Evolutionary conservation across 208 protist species (phyloP), one percentile per base, ranked within the genome.

Genomic region (Leishmania aethiopica): DNA sequence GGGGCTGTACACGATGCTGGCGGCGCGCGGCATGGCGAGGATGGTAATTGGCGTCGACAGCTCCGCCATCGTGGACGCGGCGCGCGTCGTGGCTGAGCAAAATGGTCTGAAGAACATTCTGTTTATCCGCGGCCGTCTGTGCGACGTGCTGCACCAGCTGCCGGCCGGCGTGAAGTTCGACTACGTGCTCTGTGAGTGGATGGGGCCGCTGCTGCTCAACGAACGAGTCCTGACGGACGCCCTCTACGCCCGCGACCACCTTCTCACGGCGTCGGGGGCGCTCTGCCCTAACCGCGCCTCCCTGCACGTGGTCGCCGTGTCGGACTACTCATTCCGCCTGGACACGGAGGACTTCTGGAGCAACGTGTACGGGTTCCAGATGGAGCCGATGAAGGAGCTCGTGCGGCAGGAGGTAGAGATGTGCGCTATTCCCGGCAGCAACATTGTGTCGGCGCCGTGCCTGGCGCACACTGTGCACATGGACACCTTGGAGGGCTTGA

Each of bases 331-430:
- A 32, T 98, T 97, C 80, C 84, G 93, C 72, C 85, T 96, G 19
- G 90, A 97, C 83, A 96, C 93, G 67, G 90, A 96, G 77, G 94
- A 97, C 57, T 98, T 91, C 79, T 98, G 96, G 96, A 93, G 90
- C 79, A 98, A 98, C 82, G 95, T 98, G 17, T 98, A 98, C 78
- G 96, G 96, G n/a, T 98, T 98, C 78, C 82, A 67, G 42, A 98
- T 98, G 96, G 86, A 92, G 55, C 87, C 96, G 64, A 98, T 98
- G 96, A 97, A 98, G 87, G 79, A 77, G 77, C 88, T 97, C 25
- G 94, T 98, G 75, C 88, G 87, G 37, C 71, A 84, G 71, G 93
- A 97, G 85, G 94, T 96, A 51, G 92, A 95, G 81, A 91, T 89
- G 72, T 96, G 94, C 76, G 71, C 84, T 49, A 95, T 98, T 40